Evolutionary conservation across 257 asterid genomes (phyloP).

Genomic region (Solanum virginianum): DNA sequence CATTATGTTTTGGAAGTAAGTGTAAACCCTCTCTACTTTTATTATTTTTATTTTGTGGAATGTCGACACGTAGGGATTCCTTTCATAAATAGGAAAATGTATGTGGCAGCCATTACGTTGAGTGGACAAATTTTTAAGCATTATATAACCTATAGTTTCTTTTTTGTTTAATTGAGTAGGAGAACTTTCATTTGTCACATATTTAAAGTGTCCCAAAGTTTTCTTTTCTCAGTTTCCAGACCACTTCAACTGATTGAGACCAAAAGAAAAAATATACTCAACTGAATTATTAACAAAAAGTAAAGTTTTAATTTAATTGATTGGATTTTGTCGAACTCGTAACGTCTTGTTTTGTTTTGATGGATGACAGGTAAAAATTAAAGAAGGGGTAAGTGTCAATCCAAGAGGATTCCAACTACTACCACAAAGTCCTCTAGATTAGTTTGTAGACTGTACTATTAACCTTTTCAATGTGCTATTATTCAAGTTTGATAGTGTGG

Average conservation of each 20-base stretch:
- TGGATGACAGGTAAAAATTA: background rate
- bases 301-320: background rate
- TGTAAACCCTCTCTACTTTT: background rate
- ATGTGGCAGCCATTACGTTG: background rate
- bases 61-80: background rate
- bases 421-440: background rate
- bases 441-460: background rate
- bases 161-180: background rate
- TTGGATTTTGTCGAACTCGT: background rate
- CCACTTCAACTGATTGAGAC: background rate
- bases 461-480: background rate
- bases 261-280: background rate
- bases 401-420: background rate
- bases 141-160: background rate
- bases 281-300: background rate
- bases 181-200: background rate
- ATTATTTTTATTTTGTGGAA: background rate
- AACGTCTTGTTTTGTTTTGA: background rate
- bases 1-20: background rate
- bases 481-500: background rate
- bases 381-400: background rate
- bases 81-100: background rate
- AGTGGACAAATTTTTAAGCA: background rate
- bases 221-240: background rate
- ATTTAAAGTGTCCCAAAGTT: background rate